Conservation (phyloP, 2,329 filamentous ascomycete species). For the Trichoderma sp. region DNA sequence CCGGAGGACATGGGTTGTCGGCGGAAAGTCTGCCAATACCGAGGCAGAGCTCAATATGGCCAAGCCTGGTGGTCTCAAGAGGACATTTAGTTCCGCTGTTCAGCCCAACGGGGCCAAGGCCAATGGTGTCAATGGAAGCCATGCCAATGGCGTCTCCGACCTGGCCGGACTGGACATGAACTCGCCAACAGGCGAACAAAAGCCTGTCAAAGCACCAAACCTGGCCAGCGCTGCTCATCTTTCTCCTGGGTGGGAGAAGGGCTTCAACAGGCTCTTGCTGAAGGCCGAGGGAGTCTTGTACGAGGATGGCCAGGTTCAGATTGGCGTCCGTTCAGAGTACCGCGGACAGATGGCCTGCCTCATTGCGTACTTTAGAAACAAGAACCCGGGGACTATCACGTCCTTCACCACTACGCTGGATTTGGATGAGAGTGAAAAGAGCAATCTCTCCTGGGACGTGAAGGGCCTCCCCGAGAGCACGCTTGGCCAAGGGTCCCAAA, state of each 20-base stretch:
- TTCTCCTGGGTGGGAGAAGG: slow-evolving; percentile 91
- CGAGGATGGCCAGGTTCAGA: slow-evolving; percentile 91
- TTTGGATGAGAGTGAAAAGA: slow-evolving; percentile 68
- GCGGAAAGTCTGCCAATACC: slow-evolving; percentile 89
- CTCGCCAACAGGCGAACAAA: slow-evolving; percentile 59
- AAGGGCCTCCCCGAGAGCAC: slow-evolving; percentile 86
- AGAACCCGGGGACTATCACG: slow-evolving; percentile 79
- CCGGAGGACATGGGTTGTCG: slow-evolving; percentile 97
- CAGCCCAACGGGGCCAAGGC: slow-evolving; percentile 52
- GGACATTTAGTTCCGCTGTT: slow-evolving; percentile 73
- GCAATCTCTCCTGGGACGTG: slow-evolving; percentile 77
- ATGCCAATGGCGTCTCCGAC: slow-evolving; percentile 62
- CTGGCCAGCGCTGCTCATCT: slow-evolving; percentile 90
- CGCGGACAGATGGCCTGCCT: slow-evolving; percentile 93
- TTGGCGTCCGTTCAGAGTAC: slow-evolving; percentile 92
- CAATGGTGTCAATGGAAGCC: slow-evolving; percentile 52
- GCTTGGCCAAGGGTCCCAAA: slow-evolving; percentile 74
- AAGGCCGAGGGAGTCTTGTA: slow-evolving; percentile 85
- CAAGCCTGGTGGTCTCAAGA: slow-evolving; percentile 80
- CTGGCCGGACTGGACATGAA: slow-evolving; percentile 83
- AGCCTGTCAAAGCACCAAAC: slow-evolving; percentile 71
- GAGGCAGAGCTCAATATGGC: slow-evolving; percentile 81
- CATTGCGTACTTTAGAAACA: slow-evolving; percentile 96
- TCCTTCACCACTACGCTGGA: slow-evolving; percentile 96
- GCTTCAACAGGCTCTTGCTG: slow-evolving; percentile 82